Evolutionary conservation across 495 filamentous ascomycete species (phyloP), one percentile per base, ranked within the genome.

Genomic region (Lindgomyces ingoldianus): DNA sequence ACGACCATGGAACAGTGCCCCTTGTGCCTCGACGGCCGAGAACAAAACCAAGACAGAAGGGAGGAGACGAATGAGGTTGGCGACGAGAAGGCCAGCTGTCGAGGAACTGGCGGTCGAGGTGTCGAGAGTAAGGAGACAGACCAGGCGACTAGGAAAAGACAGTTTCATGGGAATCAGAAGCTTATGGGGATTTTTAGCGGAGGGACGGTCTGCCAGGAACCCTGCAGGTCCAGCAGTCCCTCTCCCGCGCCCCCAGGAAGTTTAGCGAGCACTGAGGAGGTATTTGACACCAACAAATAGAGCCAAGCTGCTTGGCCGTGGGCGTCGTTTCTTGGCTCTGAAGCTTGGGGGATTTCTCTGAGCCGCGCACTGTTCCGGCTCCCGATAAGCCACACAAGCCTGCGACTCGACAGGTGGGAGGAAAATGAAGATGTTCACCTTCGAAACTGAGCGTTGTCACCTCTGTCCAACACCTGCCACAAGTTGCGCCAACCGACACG

Each of bases 171-270:
- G 26, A 22, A 52, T 29, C 19, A 11, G 45, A 49, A 21, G 45
- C 25, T 52, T 52, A 52, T 52, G 49, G 49, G 8, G 8, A 47
- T 8, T 47, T n/a, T 47, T 24, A n/a, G 16, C 45, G 45, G 45
- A 8, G 45, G 16, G 45, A 4, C 4, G 45, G 21, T 24, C 21
- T 24, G 25, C 18, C 49, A 52, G 49, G 49, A 25, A 52, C 49
- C 49, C 49, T 52, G 49, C 49, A 52, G 49, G 49, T 8, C 19
- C 21, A n/a, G 45, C n/a, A 11, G 11, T 29, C 49, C 49, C 18
- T 52, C 25, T 22, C 21, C 8, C 25, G 11, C 49, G 25, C 6
- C 49, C 21, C 25, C 19, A 24, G 49, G 21, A 29, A 52, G 11
- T 22, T 14, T 16, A 14, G 49, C 25, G 21, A 52, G 22, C 11